Percentiles rank a stretch among this genome's conserved stretches.
Evolutionary conservation across 306 rosid genomes (phyloP).

Genomic region (Fagus sylvatica): DNA sequence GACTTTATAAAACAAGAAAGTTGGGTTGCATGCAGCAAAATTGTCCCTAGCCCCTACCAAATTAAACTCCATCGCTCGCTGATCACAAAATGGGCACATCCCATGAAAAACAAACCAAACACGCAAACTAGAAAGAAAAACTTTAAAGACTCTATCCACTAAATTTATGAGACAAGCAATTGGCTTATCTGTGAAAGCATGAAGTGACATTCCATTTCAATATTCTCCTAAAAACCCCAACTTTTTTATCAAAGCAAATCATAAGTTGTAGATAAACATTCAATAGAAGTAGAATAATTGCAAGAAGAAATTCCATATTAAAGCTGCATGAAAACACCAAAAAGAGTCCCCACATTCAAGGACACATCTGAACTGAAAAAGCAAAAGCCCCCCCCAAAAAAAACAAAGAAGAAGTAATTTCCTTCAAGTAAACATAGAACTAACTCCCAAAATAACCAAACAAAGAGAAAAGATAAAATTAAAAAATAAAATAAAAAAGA

Average conservation of each 20-base stretch:
- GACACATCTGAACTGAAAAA: neutral
- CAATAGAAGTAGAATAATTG: neutral
- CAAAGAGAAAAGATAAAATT: neutral
- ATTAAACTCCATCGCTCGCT: neutral
- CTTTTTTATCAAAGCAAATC: neutral
- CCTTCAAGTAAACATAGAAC: neutral
- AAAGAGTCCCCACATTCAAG: neutral
- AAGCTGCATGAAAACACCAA: too few relatives aligned
- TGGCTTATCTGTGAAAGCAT: neutral
- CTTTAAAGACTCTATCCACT: neutral
- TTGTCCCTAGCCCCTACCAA: neutral
- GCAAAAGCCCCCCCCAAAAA: too few relatives aligned
- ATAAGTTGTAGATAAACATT: neutral
- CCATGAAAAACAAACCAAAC: neutral
- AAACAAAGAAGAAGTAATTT: neutral
- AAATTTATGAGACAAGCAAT: neutral
- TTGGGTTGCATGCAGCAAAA: neutral
- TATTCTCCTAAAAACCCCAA: neutral
- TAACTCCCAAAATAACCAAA: neutral
- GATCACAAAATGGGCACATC: neutral
- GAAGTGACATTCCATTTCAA: neutral
- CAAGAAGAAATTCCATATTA: neutral
- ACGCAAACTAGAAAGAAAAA: neutral
- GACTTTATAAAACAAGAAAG: neutral
- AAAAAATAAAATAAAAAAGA: neutral